Evolutionary conservation across 1,284 basidiomycete species (phyloP), one percentile per base, ranked within the genome.

Genomic region (Trichosporon coremiiforme): DNA sequence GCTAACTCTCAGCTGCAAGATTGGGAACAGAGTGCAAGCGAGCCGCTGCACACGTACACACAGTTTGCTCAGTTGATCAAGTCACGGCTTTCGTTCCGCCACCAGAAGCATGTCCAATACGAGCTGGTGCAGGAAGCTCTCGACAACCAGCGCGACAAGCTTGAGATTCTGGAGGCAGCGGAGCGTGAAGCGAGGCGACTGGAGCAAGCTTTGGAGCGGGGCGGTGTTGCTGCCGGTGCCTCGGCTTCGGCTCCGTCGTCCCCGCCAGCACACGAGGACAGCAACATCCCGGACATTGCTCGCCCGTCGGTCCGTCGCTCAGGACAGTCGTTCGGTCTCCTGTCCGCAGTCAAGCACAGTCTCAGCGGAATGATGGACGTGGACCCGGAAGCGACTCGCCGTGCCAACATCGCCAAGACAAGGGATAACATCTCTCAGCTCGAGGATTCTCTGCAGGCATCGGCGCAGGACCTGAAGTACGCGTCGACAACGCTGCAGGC

Each of bases 301-400:
- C 70, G 66, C 9, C 63, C 66, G 31, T 15, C 66, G 75, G 1
- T 72, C 68, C 55, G 66, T 78, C 41, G 72, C 70, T 47, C 53
- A 8, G 50, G 63, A 3, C 65, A 67, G 66, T 92, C 93, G 0
- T 92, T 92, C 86, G 95, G 95, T 6, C 85, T 99, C 31, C 80
- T 99, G 55, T 95, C 90, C 77, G 96, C 97, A 7, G 86, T 99
- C 67, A 95, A 92, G 77, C 95, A 98, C 84, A 95, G 94, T 25
- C 84, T 99, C 71, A 94, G 96, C 77, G 94, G 94, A 10, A 95
- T 99, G 89, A 98, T 99, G 91, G 97, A 99, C 77, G 92, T 93
- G 7, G 97, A 99, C 84, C 95, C 97, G 0, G 97, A 98, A 84
- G 93, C 92, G 15, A 95, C 96, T 4, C 87, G 97, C 72, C 87